Conservation (phyloP, 2,329 filamentous ascomycete species). For the Epichloe elymi region DNA sequence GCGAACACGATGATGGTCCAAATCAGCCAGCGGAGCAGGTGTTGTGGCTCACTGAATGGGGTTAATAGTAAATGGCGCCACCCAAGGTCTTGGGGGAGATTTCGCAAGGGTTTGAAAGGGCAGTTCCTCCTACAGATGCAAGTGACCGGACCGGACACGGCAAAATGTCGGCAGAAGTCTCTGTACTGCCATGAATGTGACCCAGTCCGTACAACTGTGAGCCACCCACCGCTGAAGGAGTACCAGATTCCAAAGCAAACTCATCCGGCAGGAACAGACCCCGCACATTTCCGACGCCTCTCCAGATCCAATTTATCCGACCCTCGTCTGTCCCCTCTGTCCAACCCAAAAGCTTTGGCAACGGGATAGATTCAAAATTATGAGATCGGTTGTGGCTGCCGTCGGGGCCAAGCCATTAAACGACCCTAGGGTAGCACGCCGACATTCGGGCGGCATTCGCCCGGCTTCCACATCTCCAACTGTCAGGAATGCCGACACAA, state of each 20-base stretch:
- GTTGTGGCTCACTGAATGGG: background rate
- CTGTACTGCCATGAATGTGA: too few species aligned
- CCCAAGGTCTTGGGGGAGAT: too few species aligned
- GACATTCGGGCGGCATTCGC: background rate
- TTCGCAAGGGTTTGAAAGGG: too few species aligned
- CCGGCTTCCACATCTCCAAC: background rate
- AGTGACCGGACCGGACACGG: too few species aligned
- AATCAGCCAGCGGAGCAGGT: background rate
- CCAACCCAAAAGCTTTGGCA: background rate
- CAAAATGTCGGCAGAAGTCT: too few species aligned
- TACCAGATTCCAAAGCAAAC: constrained; percentile 11
- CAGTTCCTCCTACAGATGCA: too few species aligned
- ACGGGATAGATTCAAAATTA: background rate
- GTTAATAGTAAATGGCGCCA: too few species aligned
- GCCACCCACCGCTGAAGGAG: constrained; percentile 12
- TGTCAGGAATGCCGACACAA: background rate
- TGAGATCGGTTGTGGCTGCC: background rate
- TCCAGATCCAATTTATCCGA: background rate
- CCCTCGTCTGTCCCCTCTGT: background rate
- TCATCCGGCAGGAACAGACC: constrained; percentile 6
- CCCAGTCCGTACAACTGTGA: too few species aligned
- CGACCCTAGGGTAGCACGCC: background rate
- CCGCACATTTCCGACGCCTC: background rate
- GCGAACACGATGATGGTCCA: background rate
- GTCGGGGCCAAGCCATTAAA: background rate